Base-by-base conservation (phyloP, 1,284 basidiomycete genomes). In the Athelia sp. region DNA sequence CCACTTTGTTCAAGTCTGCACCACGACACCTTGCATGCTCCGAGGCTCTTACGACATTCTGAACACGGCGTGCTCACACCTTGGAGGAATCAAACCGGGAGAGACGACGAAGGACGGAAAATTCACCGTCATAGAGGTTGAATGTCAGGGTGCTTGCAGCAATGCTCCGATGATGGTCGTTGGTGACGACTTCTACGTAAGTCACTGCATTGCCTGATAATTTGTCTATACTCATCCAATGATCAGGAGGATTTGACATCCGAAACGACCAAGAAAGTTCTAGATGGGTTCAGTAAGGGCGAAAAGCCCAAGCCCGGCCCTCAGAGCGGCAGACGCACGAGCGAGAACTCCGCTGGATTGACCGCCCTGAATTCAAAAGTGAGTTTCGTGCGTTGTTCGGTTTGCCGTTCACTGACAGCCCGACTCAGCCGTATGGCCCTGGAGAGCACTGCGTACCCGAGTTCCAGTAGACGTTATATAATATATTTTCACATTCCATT, bases 101-200 rank as follows among this genome's bases (percentile, higher is more conserved):
- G 82, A 93, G 66, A 96, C 95, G 29, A 98, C 96, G 18, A 79
- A 83, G 65, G 94, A 99, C 66, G 91, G 93, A 49, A 95, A 96
- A 71, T 99, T 98, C 71, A 98, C 97, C 6, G 84, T 99, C 45
- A 81, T 99, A 54, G 96, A 99, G 70, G 96, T 99, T 38, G 96
- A 99, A 72, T 99, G 96, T 70, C 86, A 98, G 60, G 96, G 95
- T 52, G 97, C 96, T 46, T 99, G 96, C 72, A 90, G 90, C 59
- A 99, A 98, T 70, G 97, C 97, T n/a, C 96, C 96, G 11, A 99
- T 99, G 96, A 78, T 99, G 68, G 94, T 90, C 58, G 81, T 99
- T 64, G 90, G 90, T 47, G 97, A 99, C 64, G 93, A 98, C 67
- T 99, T 91, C 76, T 99, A 95, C 68, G 91, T 92, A 61, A 55